These are phyloP conservation scores for Ceratocystis eucalypticola DNA, from an alignment of 2,329 filamentous ascomycete species.

Conservation along the genomic window DNA sequence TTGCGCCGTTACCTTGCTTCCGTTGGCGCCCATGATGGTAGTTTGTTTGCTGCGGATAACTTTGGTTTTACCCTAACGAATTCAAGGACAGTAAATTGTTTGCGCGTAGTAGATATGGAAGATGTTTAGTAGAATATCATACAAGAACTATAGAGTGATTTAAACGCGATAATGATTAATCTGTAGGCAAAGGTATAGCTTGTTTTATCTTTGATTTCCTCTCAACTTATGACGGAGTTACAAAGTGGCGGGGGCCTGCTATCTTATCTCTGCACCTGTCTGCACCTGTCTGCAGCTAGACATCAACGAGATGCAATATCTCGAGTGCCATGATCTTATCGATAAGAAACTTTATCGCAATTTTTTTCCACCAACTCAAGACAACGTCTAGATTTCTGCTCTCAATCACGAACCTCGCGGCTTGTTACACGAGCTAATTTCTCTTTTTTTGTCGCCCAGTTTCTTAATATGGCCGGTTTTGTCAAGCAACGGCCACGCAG, in stretches of 20 bases:
- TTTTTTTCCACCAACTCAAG: slow-evolving; percentile 7
- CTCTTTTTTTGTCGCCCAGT: not conserved
- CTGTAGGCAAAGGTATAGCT: not conserved
- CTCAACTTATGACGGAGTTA: slow-evolving; percentile 1
- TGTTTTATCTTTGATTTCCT: not conserved
- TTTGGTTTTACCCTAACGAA: not conserved
- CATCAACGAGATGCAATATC: not conserved
- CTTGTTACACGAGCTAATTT: not conserved
- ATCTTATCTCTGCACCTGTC: slow-evolving; percentile 4
- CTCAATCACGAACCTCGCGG: not conserved
- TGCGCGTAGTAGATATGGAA: not conserved
- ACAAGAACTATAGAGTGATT: not conserved
- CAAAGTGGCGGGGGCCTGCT: slow-evolving; percentile 10
- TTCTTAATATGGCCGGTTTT: slow-evolving; percentile 23
- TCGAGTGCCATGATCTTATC: slow-evolving; percentile 9
- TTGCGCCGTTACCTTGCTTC: slow-evolving; percentile 53
- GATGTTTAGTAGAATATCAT: not conserved
- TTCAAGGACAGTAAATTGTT: not conserved
- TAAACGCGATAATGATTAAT: not conserved
- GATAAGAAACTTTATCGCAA: slow-evolving; percentile 13
- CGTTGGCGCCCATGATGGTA: slow-evolving; percentile 38
- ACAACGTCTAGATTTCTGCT: not conserved
- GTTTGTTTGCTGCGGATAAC: not conserved
- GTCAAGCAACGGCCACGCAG: slow-evolving; percentile 16
- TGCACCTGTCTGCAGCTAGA: not conserved